Base-by-base conservation (phyloP, 2,329 filamentous ascomycete genomes). In the Aspergillus intermedius region DNA sequence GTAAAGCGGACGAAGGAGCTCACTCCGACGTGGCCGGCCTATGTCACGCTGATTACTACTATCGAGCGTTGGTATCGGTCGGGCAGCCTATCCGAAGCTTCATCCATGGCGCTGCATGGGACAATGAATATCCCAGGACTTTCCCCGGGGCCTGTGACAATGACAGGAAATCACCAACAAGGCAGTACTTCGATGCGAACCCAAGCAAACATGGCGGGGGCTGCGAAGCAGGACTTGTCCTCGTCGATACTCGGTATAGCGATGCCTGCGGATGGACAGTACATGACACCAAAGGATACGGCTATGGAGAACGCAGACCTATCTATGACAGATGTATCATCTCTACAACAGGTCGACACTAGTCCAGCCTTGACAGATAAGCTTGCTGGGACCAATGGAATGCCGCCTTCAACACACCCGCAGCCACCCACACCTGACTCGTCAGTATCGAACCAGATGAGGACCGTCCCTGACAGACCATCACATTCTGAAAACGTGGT, bases 391-490 rank as follows among this genome's bases (percentile, higher is more conserved):
- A 51, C 51, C 43, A 58, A 49, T 45, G 54, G 49, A 15, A 47
- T 59, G 19, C 54, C 60, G 32, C 47, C 54, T 28, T 32, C 49
- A 7, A 44, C 45, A 5, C 60, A 61, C 15, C 56, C 56, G 3
- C 64, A 67, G 44, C 63, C 62, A 4, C 56, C 53, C 15, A 67
- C 64, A 0, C 60, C 66, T 3, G 64, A 68, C n/a, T 68, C 66
- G 1, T 57, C 62, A n/a, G 54, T 52, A 5, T 61, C 62, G 10
- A 64, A 61, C 41, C 23, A 53, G 4, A 53, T 58, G 51, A 54
- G 57, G 40, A 40, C 52, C 7, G 49, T 49, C 5, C 35, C 48
- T 47, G 60, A 61, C 19, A 51, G 48, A 10, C 45, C 60, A 10
- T 30, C 45, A 5, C 37, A 52, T 21, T 45, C 50, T 1, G 51